Base-by-base conservation (phyloP, 306 rosid genomes). In the Pyrus bretschneideri region DNA sequence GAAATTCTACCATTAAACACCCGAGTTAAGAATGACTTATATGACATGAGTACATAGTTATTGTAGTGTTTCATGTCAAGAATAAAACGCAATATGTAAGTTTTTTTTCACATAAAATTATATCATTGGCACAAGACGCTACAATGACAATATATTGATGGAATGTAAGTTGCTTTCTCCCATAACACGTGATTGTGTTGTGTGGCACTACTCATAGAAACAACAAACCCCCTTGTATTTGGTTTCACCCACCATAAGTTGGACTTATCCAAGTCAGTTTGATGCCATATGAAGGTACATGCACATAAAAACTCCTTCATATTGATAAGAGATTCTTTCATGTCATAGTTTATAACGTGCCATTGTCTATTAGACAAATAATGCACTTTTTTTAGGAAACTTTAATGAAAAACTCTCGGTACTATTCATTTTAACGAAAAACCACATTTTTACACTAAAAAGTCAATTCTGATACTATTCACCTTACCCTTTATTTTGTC, bases 31-130 rank as follows among this genome's bases (percentile, higher is more conserved):
- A 49, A 49, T 51, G 21, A 51, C 9, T 51, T 51, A 15, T 17
- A 17, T 51, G 9, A 15, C 2, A 5, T 15, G 1, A 0, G 55
- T 51, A 51, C 3, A 51, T 15, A 51, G 7, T 51, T 0, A 51
- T 51, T 2, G 21, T 0, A 1, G 1, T 51, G 21, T 5, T 0
- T 0, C 1, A 1, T 51, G 55, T 1, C 3, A 15, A 51, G 17
- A 17, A 15, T 0, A 51, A 15, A 51, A 51, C 1, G 0, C 2
- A 38, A 51, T 51, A 5, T 5, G 3, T 51, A 51, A 51, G 9
- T 49, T 49, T 15, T 44, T 49, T 6, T 14, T 49, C 9, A 1
- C 0, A 15, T 51, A 15, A 51, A 15, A 2, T 17, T 51, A 1
- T 15, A 17, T 51, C 3, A 51, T 51, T 51, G 21, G 18, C 54